Conservation (phyloP, 208 protist genomes). For the Leishmania major region DNA sequence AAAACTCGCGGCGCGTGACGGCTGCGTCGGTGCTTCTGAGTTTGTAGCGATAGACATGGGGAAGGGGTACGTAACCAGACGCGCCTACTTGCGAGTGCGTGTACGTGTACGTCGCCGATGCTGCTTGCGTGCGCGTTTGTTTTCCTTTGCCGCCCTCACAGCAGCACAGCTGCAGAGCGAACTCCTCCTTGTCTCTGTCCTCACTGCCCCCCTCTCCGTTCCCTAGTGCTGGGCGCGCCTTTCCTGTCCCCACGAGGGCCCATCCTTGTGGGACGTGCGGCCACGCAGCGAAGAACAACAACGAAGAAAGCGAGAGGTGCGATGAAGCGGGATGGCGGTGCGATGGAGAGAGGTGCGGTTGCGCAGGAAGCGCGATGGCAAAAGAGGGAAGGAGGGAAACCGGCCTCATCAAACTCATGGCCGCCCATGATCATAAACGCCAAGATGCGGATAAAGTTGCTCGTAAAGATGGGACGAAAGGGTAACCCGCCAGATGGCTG, state of each 20-base stretch:
- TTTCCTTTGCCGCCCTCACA: background rate
- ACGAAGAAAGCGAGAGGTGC: background rate
- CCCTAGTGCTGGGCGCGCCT: background rate
- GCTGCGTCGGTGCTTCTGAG: background rate
- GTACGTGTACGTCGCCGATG: background rate
- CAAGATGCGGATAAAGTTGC: background rate
- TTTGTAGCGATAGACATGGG: background rate
- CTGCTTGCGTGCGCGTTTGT: background rate
- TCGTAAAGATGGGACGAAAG: background rate
- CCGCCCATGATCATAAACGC: background rate
- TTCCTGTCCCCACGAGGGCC: background rate
- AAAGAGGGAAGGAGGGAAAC: background rate
- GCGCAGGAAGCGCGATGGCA: background rate
- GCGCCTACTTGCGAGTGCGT: background rate
- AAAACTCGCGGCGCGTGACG: background rate
- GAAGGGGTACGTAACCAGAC: background rate
- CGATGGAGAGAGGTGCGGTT: background rate
- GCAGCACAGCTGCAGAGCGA: background rate
- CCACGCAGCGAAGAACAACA: background rate
- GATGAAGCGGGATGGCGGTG: background rate
- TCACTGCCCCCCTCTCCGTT: background rate
- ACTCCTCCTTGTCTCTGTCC: background rate
- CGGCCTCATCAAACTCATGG: background rate
- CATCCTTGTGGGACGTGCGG: background rate
- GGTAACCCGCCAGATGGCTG: background rate